Percentiles rank a stretch among this genome's conserved stretches.
Conservation (phyloP, 768 basidiomycete species). For the Hypholoma sublateritium region DNA sequence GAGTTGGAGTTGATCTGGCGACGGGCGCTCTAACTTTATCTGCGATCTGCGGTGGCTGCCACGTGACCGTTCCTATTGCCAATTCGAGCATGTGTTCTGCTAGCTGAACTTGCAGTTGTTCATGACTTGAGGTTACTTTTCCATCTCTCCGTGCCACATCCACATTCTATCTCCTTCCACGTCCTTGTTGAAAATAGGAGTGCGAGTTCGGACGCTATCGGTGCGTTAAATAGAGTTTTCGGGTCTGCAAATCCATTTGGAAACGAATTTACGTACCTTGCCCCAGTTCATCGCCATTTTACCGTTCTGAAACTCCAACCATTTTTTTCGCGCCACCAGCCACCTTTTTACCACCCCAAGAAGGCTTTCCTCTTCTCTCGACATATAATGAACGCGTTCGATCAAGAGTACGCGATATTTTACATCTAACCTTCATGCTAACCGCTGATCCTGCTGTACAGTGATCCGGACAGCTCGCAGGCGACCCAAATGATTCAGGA, state of each 20-base stretch:
- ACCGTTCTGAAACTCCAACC: not conserved
- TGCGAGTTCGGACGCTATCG: not conserved
- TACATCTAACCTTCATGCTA: not conserved
- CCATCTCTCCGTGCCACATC: not conserved
- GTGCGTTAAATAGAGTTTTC: not conserved
- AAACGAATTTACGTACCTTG: constrained; percentile 1
- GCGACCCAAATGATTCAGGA: constrained; percentile 53
- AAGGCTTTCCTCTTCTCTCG: not conserved
- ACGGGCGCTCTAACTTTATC: not conserved
- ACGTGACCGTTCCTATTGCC: constrained; percentile 4
- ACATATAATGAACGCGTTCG: constrained; percentile 33
- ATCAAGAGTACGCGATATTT: constrained; percentile 35
- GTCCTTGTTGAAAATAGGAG: not conserved
- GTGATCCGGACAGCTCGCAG: constrained; percentile 50
- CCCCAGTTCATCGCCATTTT: not conserved
- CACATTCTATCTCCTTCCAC: not conserved
- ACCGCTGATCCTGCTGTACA: constrained; percentile 19
- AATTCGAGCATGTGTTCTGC: not conserved
- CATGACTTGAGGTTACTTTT: not conserved
- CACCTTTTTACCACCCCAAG: not conserved
- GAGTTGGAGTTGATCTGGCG: not conserved
- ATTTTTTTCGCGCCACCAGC: not conserved
- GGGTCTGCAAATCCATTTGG: not conserved
- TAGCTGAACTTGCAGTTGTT: not conserved
- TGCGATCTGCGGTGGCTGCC: not conserved